A percentile compares a stretch with the other conserved stretches of the same genome.
phyloP scores from a whole-genome alignment of 169 alveolate genomes.

The Neospora caninum region DNA sequence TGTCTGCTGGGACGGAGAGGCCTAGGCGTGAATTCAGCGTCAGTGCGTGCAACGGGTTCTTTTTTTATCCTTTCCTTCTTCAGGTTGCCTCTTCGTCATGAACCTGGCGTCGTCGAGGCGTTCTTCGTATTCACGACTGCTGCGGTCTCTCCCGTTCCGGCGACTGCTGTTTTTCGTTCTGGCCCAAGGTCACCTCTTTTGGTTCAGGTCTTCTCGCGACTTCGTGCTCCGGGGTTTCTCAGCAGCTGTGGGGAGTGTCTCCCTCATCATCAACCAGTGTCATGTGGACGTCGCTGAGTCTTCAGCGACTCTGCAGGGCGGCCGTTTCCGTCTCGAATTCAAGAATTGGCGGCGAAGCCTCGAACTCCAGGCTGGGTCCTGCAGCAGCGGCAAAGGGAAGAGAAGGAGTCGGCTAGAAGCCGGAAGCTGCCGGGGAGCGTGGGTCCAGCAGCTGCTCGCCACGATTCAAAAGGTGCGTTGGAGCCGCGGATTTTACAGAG shows the following conservation, averaged over 20 bases:
- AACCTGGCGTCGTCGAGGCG: neutral
- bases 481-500: neutral
- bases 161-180: neutral
- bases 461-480: conserved; percentile 3
- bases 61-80: neutral
- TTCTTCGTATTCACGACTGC: conserved; percentile 22
- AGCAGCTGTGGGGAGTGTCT: neutral
- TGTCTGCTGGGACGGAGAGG: too few relatives aligned
- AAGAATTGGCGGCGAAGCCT: neutral
- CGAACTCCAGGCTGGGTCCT: neutral
- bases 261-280: conserved; percentile 24
- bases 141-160: neutral
- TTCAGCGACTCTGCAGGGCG: neutral
- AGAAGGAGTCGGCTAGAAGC: conserved; percentile 7
- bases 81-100: conserved; percentile 4
- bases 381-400: neutral
- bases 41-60: too few relatives aligned
- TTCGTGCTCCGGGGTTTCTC: neutral
- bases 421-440: conserved; percentile 38
- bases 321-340: neutral
- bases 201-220: neutral
- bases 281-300: neutral
- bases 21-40: too few relatives aligned
- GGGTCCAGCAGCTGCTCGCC: conserved; percentile 25
- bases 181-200: conserved; percentile 28